phyloP scores from a whole-genome alignment of 768 basidiomycete genomes.

The Cystofilobasidium capitatum region DNA sequence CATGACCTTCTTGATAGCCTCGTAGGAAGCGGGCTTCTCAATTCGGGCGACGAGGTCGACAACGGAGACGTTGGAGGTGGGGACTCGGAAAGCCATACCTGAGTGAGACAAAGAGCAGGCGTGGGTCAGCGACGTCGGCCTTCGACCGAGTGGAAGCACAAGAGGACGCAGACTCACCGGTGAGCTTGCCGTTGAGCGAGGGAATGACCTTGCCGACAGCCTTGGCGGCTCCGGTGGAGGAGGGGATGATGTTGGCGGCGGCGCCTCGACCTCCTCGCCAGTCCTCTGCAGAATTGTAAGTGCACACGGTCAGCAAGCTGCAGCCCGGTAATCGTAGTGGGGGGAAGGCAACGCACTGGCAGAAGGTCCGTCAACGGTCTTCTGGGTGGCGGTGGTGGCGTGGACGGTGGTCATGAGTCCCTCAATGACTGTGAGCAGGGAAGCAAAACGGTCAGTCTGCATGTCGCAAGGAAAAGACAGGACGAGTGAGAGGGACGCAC shows the following conservation, averaged over 20 bases:
- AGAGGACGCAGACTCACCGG: constrained; percentile 36
- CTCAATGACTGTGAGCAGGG: constrained; percentile 52
- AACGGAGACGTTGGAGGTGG: constrained; percentile 91
- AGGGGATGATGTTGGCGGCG: constrained; percentile 97
- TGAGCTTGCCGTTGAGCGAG: constrained; percentile 90
- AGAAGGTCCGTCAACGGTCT: constrained; percentile 40
- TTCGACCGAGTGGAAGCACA: neutral
- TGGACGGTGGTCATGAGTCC: constrained; percentile 99
- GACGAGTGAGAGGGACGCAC: constrained; percentile 7
- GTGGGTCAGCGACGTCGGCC: no score
- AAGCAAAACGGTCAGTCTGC: constrained; percentile 42
- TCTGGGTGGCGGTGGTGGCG: constrained; percentile 79
- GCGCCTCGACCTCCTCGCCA: constrained; percentile 96
- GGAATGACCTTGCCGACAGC: constrained; percentile 98
- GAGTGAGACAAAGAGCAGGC: constrained; percentile 10
- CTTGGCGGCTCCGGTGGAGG: constrained; percentile 97
- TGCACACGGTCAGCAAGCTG: constrained; percentile 14
- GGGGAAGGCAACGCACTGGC: constrained; percentile 48
- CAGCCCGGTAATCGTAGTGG: constrained; percentile 45
- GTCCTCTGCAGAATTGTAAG: constrained; percentile 75
- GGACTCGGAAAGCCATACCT: constrained; percentile 96
- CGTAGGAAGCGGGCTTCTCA: constrained; percentile 75
- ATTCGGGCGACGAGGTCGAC: constrained; percentile 92
- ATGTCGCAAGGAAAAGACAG: neutral
- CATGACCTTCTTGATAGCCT: constrained; percentile 76